Evolutionary conservation across 2,329 filamentous ascomycete genomes (phyloP), one percentile per base, ranked within the genome.

Genomic region (Alternaria alternata): DNA sequence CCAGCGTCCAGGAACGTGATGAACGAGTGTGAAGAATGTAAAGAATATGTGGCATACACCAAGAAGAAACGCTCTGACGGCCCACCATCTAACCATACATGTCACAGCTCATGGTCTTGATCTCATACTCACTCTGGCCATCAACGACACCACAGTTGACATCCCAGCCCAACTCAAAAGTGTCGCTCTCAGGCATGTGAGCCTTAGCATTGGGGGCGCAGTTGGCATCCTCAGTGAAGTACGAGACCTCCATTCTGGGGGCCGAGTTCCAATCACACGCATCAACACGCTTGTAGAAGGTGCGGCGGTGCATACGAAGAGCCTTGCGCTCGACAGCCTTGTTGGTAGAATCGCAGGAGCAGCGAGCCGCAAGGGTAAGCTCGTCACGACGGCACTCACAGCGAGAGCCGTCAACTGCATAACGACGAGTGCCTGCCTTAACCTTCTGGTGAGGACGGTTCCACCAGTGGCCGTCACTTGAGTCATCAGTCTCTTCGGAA

Each of bases 41-140:
- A 54, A 51, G 24, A 28, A 47, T 42, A 36, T 18, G 18, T 54
- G 34, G 47, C 36, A 36, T 18, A 16, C 51, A 48, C 36, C 49
- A 55, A 60, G 49, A 58, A 57, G 28, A 34, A 42, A 53, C 53
- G 20, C 48, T 26, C 24, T n/a, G 22, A 46, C 34, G 18, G 8
- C 32, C 4, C 20, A 32, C 26, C 28, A 41, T 20, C 41, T 54
- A 66, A 47, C 62, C 62, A 28, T 68, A 72, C 72, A 73, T 65
- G 49, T 66, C 69, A 56, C 75, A 76, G 44, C 52, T 66, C 20
- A 81, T 81, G 30, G 76, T 62, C 57, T 76, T 73, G 26, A 84
- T 72, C n/a, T 77, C 69, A 65, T 83, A 83, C 53, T 74, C 77
- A 22, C 79, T 81, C 67, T 82, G 80, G 8, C 81, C 81, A 18